phyloP scores from a whole-genome alignment of 305 asterid species.

The Plantago coronopus region DNA sequence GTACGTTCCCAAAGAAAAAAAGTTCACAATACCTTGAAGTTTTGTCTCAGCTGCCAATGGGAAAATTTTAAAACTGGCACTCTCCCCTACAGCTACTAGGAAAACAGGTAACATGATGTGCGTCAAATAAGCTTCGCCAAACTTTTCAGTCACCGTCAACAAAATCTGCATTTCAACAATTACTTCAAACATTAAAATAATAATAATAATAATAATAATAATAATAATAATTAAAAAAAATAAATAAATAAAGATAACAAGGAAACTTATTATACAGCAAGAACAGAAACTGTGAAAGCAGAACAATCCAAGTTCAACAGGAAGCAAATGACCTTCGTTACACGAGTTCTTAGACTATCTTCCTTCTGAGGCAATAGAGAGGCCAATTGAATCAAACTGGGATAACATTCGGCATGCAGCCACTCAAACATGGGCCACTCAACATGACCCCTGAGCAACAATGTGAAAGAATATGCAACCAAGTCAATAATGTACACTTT shows the following conservation, averaged over 20 bases:
- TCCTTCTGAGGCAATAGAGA: conserved; percentile 92
- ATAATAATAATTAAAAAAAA: no score
- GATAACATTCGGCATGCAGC: conserved; percentile 82
- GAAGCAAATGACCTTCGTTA: conserved; percentile 55
- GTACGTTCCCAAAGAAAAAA: conserved; percentile 12
- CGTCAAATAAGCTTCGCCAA: conserved; percentile 79
- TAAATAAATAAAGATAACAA: conserved; percentile 10
- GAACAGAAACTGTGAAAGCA: not conserved
- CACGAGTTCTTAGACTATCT: conserved; percentile 76
- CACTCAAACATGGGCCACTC: conserved; percentile 95
- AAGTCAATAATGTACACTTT: conserved; percentile 21
- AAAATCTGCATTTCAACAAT: conserved; percentile 57
- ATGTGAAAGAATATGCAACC: conserved; percentile 22
- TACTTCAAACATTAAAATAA: conserved; percentile 25
- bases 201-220: no score
- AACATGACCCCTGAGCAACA: conserved; percentile 60
- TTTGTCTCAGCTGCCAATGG: conserved; percentile 53
- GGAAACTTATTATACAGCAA: not conserved
- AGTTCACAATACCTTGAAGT: conserved; percentile 48
- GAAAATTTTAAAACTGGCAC: conserved; percentile 62
- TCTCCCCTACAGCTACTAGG: conserved; percentile 83
- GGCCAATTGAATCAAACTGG: conserved; percentile 77
- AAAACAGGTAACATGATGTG: conserved; percentile 85
- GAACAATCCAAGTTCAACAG: conserved; percentile 21
- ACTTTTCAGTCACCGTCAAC: conserved; percentile 59